Percentiles rank a stretch among this genome's conserved stretches.
phyloP scores from a whole-genome alignment of 306 rosid species.

The Vigna hirtella region DNA sequence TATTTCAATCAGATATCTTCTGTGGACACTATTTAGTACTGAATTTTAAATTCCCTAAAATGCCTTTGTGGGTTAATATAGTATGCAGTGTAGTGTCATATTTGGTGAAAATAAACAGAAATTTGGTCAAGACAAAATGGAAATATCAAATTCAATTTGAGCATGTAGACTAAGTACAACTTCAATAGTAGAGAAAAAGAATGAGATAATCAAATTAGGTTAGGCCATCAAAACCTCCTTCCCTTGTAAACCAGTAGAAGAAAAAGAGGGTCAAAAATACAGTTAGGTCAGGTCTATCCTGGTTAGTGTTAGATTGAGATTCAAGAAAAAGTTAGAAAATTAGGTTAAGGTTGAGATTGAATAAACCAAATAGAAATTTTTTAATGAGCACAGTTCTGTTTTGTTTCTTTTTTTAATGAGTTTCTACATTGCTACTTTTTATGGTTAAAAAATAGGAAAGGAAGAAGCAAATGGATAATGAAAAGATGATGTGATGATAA shows the following conservation, averaged over 20 bases:
- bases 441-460: conserved; percentile 47
- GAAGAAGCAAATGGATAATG: conserved; percentile 49
- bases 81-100: conserved; percentile 1
- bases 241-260: not conserved
- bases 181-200: not conserved
- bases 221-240: conserved; percentile 20
- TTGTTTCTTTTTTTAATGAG: conserved; percentile 23
- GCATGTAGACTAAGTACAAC: conserved; percentile 10
- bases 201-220: conserved; percentile 16
- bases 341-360: conserved; percentile 43
- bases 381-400: conserved; percentile 25
- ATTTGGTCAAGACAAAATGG: not conserved
- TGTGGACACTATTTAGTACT: conserved; percentile 38
- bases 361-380: not conserved
- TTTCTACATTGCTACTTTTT: conserved; percentile 47
- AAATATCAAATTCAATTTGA: conserved; percentile 22
- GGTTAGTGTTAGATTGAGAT: conserved; percentile 23
- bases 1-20: conserved; percentile 33
- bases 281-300: conserved; percentile 26
- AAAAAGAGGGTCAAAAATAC: not conserved
- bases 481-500: conserved; percentile 40
- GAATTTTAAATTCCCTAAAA: conserved; percentile 10
- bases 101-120: conserved; percentile 20
- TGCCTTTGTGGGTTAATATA: not conserved
- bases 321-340: conserved; percentile 39